A percentile compares a stretch with the other conserved stretches of the same genome.
Conservation (phyloP, 2,329 filamentous ascomycete genomes). For the Elsinoe arachidis region DNA sequence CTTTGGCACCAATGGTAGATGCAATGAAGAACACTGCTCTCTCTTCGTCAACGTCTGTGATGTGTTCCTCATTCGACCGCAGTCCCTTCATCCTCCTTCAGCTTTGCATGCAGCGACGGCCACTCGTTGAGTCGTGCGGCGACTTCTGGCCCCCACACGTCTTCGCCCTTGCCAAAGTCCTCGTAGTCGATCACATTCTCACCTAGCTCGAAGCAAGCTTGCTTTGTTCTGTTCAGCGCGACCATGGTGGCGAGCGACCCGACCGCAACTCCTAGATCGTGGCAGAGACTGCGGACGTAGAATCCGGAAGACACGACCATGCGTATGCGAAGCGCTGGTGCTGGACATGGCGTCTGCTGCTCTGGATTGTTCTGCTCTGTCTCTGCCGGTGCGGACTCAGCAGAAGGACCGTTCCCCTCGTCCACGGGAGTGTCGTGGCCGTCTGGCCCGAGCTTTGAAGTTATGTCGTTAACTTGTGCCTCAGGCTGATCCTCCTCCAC, state of each 20-base stretch:
- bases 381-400: neutral
- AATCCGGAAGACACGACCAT: slow-evolving; percentile 95
- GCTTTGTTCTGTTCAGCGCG: slow-evolving; percentile 67
- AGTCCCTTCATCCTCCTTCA: neutral
- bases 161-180: slow-evolving; percentile 67
- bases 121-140: slow-evolving; percentile 1
- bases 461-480: neutral
- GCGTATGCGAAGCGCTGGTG: slow-evolving; percentile 71
- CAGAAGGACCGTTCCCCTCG: too few species aligned
- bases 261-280: slow-evolving; percentile 79
- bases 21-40: too few species aligned
- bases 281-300: slow-evolving; percentile 88
- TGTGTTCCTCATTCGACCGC: too few species aligned
- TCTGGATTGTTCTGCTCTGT: slow-evolving; percentile 8
- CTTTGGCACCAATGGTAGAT: too few species aligned
- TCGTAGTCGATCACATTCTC: slow-evolving; percentile 70
- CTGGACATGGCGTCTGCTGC: slow-evolving; percentile 21
- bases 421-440: slow-evolving; percentile 9
- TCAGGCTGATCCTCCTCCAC: slow-evolving; percentile 16
- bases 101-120: neutral
- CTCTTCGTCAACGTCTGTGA: too few species aligned
- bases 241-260: slow-evolving; percentile 80
- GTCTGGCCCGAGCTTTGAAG: neutral
- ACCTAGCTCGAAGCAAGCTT: slow-evolving; percentile 69
- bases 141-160: slow-evolving; percentile 74